These are phyloP conservation scores for Tanacetum coccineum DNA, from an alignment of 129 eudicot species.

Conservation along the genomic window DNA sequence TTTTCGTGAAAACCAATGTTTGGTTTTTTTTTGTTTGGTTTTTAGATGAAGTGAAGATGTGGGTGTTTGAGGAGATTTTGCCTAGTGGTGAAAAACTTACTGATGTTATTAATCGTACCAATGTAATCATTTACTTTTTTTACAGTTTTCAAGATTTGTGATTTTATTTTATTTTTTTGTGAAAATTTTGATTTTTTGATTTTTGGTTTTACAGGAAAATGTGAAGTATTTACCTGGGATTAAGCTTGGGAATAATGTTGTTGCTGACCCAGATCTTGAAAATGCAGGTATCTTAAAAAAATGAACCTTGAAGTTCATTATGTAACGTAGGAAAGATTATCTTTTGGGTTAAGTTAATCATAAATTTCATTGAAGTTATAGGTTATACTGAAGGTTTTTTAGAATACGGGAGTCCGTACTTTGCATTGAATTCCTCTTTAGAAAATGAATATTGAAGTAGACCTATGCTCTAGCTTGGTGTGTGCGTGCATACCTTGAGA, in stretches of 20 bases:
- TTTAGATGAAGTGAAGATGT: conserved; percentile 98
- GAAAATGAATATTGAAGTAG: too few relatives aligned
- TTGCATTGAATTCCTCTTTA: too few relatives aligned
- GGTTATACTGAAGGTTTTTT: too few relatives aligned
- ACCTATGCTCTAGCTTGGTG: too few relatives aligned
- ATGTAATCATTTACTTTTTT: conserved; percentile 45
- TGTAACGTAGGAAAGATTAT: too few relatives aligned
- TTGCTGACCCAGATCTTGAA: conserved; percentile 92
- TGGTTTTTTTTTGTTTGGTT: background rate
- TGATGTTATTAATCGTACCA: conserved; percentile 73
- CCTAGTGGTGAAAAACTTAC: conserved; percentile 93
- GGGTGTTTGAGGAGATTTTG: conserved; percentile 91
- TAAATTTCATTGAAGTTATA: too few relatives aligned
- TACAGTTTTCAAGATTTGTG: conserved; percentile 4
- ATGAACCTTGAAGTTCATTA: conserved; percentile 18
- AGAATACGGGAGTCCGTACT: too few relatives aligned
- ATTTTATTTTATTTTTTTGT: background rate
- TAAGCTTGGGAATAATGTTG: conserved; percentile 83
- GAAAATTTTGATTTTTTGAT: background rate
- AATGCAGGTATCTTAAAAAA: conserved; percentile 59
- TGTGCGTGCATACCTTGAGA: too few relatives aligned
- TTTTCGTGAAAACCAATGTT: conserved; percentile 20
- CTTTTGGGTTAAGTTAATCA: too few relatives aligned
- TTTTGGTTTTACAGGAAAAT: conserved; percentile 57
- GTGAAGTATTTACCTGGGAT: conserved; percentile 93